Conservation (phyloP, 2,329 filamentous ascomycete genomes). For the Stagonosporopsis tanaceti region DNA sequence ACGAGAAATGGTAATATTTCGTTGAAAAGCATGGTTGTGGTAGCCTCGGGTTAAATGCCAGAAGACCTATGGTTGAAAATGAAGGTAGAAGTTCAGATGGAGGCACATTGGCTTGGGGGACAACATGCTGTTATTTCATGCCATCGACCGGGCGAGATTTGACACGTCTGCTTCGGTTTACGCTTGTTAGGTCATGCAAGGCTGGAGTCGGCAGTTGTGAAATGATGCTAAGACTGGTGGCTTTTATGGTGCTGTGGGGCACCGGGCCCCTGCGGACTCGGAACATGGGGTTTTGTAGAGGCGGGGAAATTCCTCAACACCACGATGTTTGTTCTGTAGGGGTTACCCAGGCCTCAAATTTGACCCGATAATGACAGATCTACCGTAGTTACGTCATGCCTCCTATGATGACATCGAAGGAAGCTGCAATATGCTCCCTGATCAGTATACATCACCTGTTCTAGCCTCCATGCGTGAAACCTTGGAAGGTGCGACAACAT, state of each 20-base stretch:
- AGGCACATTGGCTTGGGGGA: not conserved
- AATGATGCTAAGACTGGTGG: not conserved
- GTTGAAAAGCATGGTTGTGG: constrained; percentile 46
- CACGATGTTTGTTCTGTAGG: not conserved
- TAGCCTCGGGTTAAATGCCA: constrained; percentile 5
- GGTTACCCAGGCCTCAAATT: not conserved
- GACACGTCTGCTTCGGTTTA: constrained; percentile 1
- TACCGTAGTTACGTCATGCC: no score
- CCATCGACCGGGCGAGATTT: not conserved
- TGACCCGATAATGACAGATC: not conserved
- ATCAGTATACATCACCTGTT: not conserved
- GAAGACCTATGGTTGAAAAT: not conserved
- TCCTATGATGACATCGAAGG: not conserved
- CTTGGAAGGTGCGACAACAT: not conserved
- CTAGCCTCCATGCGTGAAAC: not conserved
- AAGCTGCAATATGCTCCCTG: not conserved
- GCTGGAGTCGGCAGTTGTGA: constrained; percentile 19
- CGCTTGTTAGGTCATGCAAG: constrained; percentile 2
- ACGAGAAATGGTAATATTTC: constrained; percentile 45
- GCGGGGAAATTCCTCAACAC: constrained; percentile 11
- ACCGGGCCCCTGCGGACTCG: not conserved
- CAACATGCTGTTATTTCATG: constrained; percentile 9
- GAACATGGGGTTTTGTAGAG: not conserved
- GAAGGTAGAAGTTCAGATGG: not conserved
- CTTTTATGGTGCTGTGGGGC: constrained; percentile 9